A percentile compares a stretch with the other conserved stretches of the same genome.
Conservation (phyloP, 768 basidiomycete species). For the Dioszegia aurantiaca region DNA sequence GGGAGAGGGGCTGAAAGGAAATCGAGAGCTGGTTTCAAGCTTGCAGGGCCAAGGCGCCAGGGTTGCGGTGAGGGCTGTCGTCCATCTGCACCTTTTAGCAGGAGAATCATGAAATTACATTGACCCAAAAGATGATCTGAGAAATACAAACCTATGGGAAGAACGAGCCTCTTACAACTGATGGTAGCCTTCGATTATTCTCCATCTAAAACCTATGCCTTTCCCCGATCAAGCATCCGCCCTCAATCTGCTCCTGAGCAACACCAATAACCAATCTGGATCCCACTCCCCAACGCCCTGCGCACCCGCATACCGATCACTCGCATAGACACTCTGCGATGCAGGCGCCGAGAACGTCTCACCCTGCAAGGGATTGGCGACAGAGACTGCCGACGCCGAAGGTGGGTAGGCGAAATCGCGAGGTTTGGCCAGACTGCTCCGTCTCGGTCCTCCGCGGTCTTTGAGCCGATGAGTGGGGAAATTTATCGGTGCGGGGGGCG, state of each 20-base stretch:
- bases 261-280: constrained; percentile 43
- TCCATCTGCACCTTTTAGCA: too few relatives aligned
- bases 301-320: background rate
- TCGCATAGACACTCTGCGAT: too few relatives aligned
- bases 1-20: too few relatives aligned
- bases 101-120: too few relatives aligned
- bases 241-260: constrained; percentile 37
- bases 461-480: background rate
- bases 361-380: constrained; percentile 7
- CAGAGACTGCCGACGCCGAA: background rate
- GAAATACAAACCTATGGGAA: too few relatives aligned
- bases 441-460: constrained; percentile 1
- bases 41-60: too few relatives aligned
- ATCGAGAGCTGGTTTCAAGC: too few relatives aligned
- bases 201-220: too few relatives aligned
- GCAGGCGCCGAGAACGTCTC: background rate
- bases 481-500: background rate
- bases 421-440: constrained; percentile 13
- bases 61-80: too few relatives aligned
- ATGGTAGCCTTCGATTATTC: too few relatives aligned
- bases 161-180: too few relatives aligned
- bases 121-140: background rate
- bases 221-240: constrained; percentile 13
- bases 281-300: constrained; percentile 43
- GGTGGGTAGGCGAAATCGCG: constrained; percentile 4